Conservation (phyloP, 179 eudicot species). For the Beta macrorhiza region DNA sequence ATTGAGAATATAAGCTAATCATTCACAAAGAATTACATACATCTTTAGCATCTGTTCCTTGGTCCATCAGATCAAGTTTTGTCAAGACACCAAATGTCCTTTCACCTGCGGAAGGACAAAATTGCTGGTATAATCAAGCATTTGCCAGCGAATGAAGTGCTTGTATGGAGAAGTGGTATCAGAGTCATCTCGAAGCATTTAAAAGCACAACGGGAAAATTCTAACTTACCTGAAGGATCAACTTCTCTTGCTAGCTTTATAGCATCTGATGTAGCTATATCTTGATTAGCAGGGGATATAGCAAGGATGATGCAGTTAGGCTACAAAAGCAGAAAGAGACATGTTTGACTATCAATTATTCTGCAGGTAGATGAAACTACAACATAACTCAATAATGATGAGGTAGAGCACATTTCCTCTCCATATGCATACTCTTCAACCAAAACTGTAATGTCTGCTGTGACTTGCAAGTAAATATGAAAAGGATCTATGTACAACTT, state of each 20-base stretch:
- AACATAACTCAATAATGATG: background rate
- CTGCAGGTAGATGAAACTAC: background rate
- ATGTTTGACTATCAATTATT: background rate
- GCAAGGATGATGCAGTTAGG: constrained; percentile 96
- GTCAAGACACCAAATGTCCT: constrained; percentile 97
- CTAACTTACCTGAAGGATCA: constrained; percentile 74
- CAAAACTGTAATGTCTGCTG: too few relatives aligned
- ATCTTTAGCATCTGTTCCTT: constrained; percentile 92
- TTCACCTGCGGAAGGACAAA: constrained; percentile 56
- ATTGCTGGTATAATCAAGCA: background rate
- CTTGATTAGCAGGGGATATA: constrained; percentile 99
- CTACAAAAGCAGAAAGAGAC: constrained; percentile 39
- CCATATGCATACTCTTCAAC: too few relatives aligned
- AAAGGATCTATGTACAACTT: background rate
- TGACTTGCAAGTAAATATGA: background rate
- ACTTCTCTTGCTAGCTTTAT: constrained; percentile 99
- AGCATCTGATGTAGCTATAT: constrained; percentile 99
- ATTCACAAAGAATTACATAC: constrained; percentile 43
- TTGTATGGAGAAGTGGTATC: background rate
- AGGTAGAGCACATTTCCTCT: too few relatives aligned
- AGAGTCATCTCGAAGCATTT: background rate
- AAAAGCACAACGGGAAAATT: constrained; percentile 10
- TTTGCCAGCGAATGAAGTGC: constrained; percentile 3
- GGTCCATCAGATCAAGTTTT: constrained; percentile 97
- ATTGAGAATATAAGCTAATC: constrained; percentile 4